Conservation (phyloP, 306 rosid species). For the Coriaria nepalensis region DNA sequence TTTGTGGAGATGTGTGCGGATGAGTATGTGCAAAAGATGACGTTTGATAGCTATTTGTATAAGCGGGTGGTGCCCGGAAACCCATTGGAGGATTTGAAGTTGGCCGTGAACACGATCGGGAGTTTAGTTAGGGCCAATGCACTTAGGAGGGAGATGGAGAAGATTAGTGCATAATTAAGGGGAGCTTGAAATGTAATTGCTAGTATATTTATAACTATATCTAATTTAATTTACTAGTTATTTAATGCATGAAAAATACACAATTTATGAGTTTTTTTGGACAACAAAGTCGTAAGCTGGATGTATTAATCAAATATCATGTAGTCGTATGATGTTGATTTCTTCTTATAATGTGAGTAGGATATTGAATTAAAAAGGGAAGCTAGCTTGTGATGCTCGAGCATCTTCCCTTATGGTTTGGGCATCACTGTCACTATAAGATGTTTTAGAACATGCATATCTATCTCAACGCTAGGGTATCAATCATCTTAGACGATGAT, state of each 20-base stretch:
- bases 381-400: too few relatives aligned
- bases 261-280: too few relatives aligned
- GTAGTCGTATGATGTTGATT: too few relatives aligned
- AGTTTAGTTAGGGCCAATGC: conserved; percentile 95
- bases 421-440: too few relatives aligned
- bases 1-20: conserved; percentile 99
- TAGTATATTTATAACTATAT: conserved; percentile 1
- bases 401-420: too few relatives aligned
- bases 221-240: conserved; percentile 8
- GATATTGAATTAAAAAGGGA: too few relatives aligned
- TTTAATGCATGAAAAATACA: conserved; percentile 2
- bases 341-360: too few relatives aligned
- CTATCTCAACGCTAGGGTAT: too few relatives aligned
- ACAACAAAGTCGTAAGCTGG: too few relatives aligned
- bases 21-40: conserved; percentile 98
- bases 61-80: conserved; percentile 89
- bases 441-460: too few relatives aligned
- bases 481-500: too few relatives aligned
- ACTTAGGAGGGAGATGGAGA: conserved; percentile 75
- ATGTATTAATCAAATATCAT: too few relatives aligned
- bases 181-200: conserved; percentile 1
- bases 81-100: conserved; percentile 77
- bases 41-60: conserved; percentile 88
- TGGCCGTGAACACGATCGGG: conserved; percentile 91
- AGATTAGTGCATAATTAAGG: conserved; percentile 41